These are phyloP conservation scores for Hyphodiscus sp. DNA, from an alignment of 2,329 filamentous ascomycete genomes.

Conservation along the genomic window DNA sequence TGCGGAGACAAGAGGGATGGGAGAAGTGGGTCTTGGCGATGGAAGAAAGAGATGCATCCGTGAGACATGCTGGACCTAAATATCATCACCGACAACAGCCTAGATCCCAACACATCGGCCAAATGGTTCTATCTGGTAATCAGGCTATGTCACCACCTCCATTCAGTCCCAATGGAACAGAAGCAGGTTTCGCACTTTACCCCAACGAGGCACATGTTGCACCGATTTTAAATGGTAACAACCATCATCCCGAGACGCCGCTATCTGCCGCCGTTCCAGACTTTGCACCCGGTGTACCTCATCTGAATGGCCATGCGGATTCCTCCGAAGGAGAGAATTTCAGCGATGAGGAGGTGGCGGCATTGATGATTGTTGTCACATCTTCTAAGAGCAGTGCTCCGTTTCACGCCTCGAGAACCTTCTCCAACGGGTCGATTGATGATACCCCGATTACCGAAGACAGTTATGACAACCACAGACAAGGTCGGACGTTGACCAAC, in stretches of 20 bases:
- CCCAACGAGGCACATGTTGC: slow-evolving; percentile 15
- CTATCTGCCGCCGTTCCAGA: slow-evolving; percentile 59
- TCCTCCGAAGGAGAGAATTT: slow-evolving; percentile 35
- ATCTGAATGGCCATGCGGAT: slow-evolving; percentile 16
- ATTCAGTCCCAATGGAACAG: slow-evolving; percentile 28
- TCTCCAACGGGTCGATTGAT: slow-evolving; percentile 51
- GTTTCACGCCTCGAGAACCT: slow-evolving; percentile 41
- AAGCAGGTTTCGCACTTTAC: slow-evolving; percentile 21
- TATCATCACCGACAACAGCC: slow-evolving; percentile 26
- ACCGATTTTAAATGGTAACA: slow-evolving; percentile 29
- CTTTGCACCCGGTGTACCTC: slow-evolving; percentile 35
- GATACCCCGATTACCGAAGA: slow-evolving; percentile 43
- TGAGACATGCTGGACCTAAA: slow-evolving; percentile 66
- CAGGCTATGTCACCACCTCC: slow-evolving; percentile 24
- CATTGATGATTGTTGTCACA: slow-evolving; percentile 44
- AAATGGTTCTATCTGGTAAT: slow-evolving; percentile 22
- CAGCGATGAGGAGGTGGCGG: slow-evolving; percentile 44
- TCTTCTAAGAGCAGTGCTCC: slow-evolving; percentile 32
- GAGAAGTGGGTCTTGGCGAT: slow-evolving; percentile 69
- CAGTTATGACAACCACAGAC: slow-evolving; percentile 35
- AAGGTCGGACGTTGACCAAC: slow-evolving; percentile 30
- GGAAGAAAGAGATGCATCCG: slow-evolving; percentile 64
- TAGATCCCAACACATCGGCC: slow-evolving; percentile 21
- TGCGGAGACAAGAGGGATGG: slow-evolving; percentile 73
- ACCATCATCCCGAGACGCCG: slow-evolving; percentile 39